Evolutionary conservation across 495 filamentous ascomycete genomes (phyloP).

Genomic region (Geoglossum glabrum): DNA sequence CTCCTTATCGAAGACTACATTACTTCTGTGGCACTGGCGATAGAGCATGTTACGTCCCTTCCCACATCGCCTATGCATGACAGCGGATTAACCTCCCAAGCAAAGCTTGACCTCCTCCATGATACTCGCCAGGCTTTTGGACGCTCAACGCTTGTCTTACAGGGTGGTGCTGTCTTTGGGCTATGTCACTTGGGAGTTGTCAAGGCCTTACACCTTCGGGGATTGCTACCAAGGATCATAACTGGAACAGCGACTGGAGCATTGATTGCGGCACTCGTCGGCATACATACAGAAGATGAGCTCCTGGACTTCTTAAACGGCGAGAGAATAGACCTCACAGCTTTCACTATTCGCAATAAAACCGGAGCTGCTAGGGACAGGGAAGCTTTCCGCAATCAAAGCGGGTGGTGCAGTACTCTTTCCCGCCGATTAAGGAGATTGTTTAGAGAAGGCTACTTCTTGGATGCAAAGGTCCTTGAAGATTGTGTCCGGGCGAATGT

Average conservation of each 20-base stretch:
- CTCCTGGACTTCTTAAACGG: constrained; percentile 55
- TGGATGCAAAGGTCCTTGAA: constrained; percentile 66
- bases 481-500: constrained; percentile 72
- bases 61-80: constrained; percentile 36
- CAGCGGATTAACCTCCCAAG: constrained; percentile 52
- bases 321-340: constrained; percentile 62
- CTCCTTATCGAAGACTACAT: constrained; percentile 82
- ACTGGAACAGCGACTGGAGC: constrained; percentile 82
- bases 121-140: constrained; percentile 85
- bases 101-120: constrained; percentile 72
- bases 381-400: constrained; percentile 9
- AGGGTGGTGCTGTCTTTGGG: constrained; percentile 84
- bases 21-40: constrained; percentile 56
- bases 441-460: constrained; percentile 54
- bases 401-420: constrained; percentile 34
- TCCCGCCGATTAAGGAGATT: constrained; percentile 43
- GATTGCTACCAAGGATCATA: constrained; percentile 73
- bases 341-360: constrained; percentile 19
- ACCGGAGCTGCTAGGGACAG: background rate
- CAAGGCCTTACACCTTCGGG: constrained; percentile 69
- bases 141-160: constrained; percentile 64
- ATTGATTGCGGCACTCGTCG: constrained; percentile 75
- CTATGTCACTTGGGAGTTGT: constrained; percentile 83
- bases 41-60: constrained; percentile 55
- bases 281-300: constrained; percentile 76